Conservation (phyloP, 441 rosid species). For the Gossypium gossypioides region DNA sequence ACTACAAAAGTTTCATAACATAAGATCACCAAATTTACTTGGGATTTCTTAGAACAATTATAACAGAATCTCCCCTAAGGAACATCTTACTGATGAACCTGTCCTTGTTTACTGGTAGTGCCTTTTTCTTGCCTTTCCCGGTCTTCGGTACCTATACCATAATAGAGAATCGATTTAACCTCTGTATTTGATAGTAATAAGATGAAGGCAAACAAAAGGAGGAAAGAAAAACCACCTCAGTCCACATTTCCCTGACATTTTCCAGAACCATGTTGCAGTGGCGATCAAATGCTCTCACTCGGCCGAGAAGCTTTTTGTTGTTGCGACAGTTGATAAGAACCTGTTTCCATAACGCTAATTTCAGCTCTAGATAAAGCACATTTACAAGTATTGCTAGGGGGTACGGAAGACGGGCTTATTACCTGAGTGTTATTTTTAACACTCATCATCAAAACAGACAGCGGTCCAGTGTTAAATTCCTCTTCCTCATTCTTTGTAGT, state of each 20-base stretch:
- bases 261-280: slow-evolving; percentile 98
- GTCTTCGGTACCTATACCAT: slow-evolving; percentile 66
- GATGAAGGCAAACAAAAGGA: not conserved
- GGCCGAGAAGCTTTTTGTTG: slow-evolving; percentile 85
- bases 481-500: slow-evolving; percentile 65
- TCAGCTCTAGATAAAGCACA: not conserved
- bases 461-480: slow-evolving; percentile 85
- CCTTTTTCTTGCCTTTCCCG: slow-evolving; percentile 95
- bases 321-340: slow-evolving; percentile 73
- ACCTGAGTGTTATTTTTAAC: slow-evolving; percentile 88
- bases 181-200: not conserved
- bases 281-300: slow-evolving; percentile 92
- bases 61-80: slow-evolving; percentile 90
- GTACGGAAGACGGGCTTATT: not conserved
- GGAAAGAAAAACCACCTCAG: slow-evolving; percentile 46
- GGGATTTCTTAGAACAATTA: slow-evolving; percentile 86
- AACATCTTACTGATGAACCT: slow-evolving; percentile 93
- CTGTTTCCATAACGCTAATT: slow-evolving; percentile 20
- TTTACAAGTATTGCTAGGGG: not conserved
- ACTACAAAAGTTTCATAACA: not conserved
- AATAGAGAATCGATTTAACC: not conserved
- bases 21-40: slow-evolving; percentile 29
- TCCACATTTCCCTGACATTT: slow-evolving; percentile 96
- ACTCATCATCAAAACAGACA: slow-evolving; percentile 91
- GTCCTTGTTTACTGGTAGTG: slow-evolving; percentile 82